Conservation (phyloP, 2,329 filamentous ascomycete genomes). For the Knoxdaviesia proteae region DNA sequence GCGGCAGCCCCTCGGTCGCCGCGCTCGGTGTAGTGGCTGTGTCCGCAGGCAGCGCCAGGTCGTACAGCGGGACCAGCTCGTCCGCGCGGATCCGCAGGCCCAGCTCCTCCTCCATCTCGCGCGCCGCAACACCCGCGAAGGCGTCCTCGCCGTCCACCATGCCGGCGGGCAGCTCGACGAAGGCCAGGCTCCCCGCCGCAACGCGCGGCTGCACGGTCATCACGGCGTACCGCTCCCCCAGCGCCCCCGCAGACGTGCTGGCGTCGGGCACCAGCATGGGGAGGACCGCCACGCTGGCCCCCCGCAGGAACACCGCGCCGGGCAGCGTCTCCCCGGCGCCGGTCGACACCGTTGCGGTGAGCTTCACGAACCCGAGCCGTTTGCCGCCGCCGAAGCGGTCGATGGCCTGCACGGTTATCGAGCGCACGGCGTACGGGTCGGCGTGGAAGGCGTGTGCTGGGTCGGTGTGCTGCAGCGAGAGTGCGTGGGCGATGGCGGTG, state of each 20-base stretch:
- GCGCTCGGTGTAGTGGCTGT: background rate
- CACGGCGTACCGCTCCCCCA: constrained; percentile 31
- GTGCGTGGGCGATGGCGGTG: constrained; percentile 21
- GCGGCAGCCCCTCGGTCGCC: constrained; percentile 15
- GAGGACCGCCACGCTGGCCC: constrained; percentile 39
- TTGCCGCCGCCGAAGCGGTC: constrained; percentile 23
- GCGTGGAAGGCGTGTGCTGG: constrained; percentile 28
- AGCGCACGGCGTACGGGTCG: constrained; percentile 29
- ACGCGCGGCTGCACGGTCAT: constrained; percentile 39
- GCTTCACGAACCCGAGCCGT: constrained; percentile 35
- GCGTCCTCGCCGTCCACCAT: constrained; percentile 33
- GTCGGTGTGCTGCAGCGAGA: constrained; percentile 19
- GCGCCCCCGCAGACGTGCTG: constrained; percentile 5
- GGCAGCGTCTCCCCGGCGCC: constrained; percentile 26
- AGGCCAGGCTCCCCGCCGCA: constrained; percentile 29
- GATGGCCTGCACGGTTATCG: constrained; percentile 29
- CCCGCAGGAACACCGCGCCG: constrained; percentile 33
- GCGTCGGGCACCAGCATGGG: constrained; percentile 34
- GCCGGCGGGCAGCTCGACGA: constrained; percentile 36
- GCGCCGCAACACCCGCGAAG: constrained; percentile 35
- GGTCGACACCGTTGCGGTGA: constrained; percentile 27
- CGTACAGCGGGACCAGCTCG: constrained; percentile 28
- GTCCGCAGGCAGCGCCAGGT: constrained; percentile 18
- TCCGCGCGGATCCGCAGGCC: constrained; percentile 27
- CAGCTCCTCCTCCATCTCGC: constrained; percentile 40